Percentiles rank a stretch among this genome's conserved stretches.
Conservation (phyloP, 257 asterid genomes). For the Perilla frutescens region DNA sequence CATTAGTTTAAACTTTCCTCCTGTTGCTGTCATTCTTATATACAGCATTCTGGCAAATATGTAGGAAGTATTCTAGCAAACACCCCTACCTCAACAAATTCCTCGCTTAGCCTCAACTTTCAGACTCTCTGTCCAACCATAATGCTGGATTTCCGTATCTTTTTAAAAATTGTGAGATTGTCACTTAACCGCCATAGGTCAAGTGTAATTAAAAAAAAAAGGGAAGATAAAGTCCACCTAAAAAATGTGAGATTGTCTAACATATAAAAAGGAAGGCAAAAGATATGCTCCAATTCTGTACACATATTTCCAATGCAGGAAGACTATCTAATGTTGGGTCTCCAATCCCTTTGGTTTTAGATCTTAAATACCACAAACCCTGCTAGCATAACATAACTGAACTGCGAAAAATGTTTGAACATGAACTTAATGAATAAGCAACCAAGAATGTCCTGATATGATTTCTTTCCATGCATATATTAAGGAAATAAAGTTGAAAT, state of each 20-base stretch:
- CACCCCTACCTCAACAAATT: too few species aligned
- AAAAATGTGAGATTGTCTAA: too few species aligned
- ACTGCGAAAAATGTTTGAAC: not conserved
- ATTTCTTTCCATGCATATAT: slow-evolving; percentile 1
- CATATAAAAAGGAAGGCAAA: not conserved
- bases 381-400: slow-evolving; percentile 2
- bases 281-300: not conserved
- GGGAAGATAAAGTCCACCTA: too few species aligned
- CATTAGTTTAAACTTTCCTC: too few species aligned
- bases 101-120: too few species aligned
- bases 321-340: slow-evolving; percentile 7
- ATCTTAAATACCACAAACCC: not conserved
- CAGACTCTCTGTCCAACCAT: too few species aligned
- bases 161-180: too few species aligned
- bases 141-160: too few species aligned
- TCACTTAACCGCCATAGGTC: too few species aligned
- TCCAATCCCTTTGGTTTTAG: not conserved
- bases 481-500: slow-evolving; percentile 2
- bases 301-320: not conserved
- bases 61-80: too few species aligned
- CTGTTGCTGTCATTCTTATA: too few species aligned
- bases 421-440: slow-evolving; percentile 13
- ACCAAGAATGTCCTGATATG: slow-evolving; percentile 2
- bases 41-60: too few species aligned
- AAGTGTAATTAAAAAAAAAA: not conserved